Conservation (phyloP, 2,329 filamentous ascomycete genomes). For the Diaporthe capsici region DNA sequence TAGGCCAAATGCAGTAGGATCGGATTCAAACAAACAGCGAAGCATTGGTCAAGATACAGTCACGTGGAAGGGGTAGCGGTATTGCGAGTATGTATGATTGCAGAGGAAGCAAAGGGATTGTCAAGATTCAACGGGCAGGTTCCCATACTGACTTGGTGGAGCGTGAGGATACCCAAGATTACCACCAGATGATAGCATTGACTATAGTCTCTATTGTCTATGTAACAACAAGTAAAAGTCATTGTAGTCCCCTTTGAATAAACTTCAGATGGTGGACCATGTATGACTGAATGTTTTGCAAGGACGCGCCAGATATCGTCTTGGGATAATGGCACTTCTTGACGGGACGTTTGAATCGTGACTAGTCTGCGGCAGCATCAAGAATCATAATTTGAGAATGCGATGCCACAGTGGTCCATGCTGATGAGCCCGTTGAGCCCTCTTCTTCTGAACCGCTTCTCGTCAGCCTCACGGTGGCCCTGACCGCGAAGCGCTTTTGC, state of each 20-base stretch:
- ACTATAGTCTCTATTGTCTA: background rate
- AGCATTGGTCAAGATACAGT: background rate
- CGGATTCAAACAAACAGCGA: background rate
- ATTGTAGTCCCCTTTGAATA: background rate
- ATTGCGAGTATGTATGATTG: background rate
- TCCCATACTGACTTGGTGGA: background rate
- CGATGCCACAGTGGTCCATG: background rate
- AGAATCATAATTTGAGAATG: background rate
- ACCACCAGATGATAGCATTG: background rate
- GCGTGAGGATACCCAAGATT: constrained; percentile 2
- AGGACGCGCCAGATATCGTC: background rate
- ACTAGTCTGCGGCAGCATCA: background rate
- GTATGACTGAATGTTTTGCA: background rate
- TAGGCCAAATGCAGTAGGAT: background rate
- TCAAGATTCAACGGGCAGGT: background rate
- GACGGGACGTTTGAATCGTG: background rate
- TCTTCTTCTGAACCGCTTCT: background rate
- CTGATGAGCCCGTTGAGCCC: background rate
- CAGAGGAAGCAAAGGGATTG: background rate
- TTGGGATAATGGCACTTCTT: background rate
- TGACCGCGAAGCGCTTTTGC: background rate
- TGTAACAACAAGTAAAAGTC: no score
- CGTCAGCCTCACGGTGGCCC: background rate
- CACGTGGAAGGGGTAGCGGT: background rate
- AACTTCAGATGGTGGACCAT: background rate